Evolutionary conservation across 257 asterid genomes (phyloP), one percentile per base, ranked within the genome.

Genomic region (Ballota nigra): DNA sequence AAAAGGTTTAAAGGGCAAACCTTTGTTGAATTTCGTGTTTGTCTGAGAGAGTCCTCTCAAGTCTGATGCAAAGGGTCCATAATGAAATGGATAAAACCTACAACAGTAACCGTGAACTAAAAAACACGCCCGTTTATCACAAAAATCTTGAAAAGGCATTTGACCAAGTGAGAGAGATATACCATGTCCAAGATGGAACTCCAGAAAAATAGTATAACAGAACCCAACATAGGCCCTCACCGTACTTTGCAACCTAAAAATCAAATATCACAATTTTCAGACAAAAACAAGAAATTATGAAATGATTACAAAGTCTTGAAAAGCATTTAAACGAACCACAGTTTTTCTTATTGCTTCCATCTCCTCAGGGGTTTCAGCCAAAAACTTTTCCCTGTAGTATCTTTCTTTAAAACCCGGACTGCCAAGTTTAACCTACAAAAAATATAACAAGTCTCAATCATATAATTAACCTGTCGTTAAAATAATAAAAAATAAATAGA

Each of bases 221-320:
- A n/a, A 85, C 88, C 96, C 96, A 89, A 66, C 84, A 79, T 0
- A 89, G 85, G 3, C 96, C 96, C 78, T 87, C 88, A 1, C 84
- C 70, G 34, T 85, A 87, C 45, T 79, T 84, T 6, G 61, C 49
- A 24, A 87, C 85, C 96, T 88, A 53, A 53, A 49, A 51, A 51
- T 51, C 12, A 51, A 51, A 8, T 1, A 18, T 16, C 57, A 51
- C 4, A 13, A 3, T 15, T 43, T 43, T 15, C 18, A 43, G 52
- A 6, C 18, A 13, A 51, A 51, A 49, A 16, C 6, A 49, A 2
- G 57, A 51, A 51, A 51, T 23, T 4, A 16, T 18, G 24, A 1
- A 51, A 51, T 51, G 7, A 41, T 12, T 16, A 45, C 22, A 60
- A 11, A 49, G 47, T 18, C 12, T 49, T 77, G 62, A n/a, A n/a